Conservation (phyloP, 2,329 filamentous ascomycete species). For the Aspergillus sp. region DNA sequence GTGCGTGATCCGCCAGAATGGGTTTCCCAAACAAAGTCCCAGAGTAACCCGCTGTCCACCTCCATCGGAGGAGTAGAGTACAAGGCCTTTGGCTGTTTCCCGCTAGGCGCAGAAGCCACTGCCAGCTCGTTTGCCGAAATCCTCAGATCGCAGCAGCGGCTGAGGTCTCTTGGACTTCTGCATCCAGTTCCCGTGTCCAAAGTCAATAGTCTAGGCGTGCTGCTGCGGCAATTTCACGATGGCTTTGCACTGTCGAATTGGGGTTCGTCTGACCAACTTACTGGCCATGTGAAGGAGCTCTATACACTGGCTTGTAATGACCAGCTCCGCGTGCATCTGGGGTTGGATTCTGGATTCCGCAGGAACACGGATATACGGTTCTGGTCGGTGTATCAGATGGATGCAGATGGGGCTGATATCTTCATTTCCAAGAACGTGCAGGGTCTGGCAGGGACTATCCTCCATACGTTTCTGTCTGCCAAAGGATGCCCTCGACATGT, state of each 20-base stretch:
- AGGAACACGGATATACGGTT: conserved; percentile 38
- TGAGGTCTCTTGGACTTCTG: conserved; percentile 43
- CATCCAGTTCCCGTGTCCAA: conserved; percentile 37
- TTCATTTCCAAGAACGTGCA: conserved; percentile 46
- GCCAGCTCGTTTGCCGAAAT: conserved; percentile 46
- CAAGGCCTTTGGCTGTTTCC: conserved; percentile 47
- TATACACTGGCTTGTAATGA: conserved; percentile 27
- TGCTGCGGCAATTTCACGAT: conserved; percentile 33
- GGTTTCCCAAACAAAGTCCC: conserved; percentile 31
- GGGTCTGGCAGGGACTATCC: conserved; percentile 43
- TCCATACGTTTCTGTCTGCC: conserved; percentile 49
- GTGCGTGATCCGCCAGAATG: conserved; percentile 34
- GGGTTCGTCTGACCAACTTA: conserved; percentile 20
- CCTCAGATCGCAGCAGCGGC: conserved; percentile 44
- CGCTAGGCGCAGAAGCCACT: conserved; percentile 45
- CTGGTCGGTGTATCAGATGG: conserved; percentile 42
- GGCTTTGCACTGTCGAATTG: conserved; percentile 22
- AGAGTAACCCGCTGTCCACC: conserved; percentile 38
- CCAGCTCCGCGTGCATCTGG: conserved; percentile 33
- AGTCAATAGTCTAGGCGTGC: conserved; percentile 33
- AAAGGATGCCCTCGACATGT: conserved; percentile 39
- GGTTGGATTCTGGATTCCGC: conserved; percentile 44
- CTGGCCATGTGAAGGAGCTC: conserved; percentile 32
- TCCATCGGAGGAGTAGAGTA: conserved; percentile 40
- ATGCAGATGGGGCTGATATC: conserved; percentile 36